Evolutionary conservation across 352 stramenopile genomes (phyloP), one percentile per base, ranked within the genome.

Genomic region (Achlya hypogyna): DNA sequence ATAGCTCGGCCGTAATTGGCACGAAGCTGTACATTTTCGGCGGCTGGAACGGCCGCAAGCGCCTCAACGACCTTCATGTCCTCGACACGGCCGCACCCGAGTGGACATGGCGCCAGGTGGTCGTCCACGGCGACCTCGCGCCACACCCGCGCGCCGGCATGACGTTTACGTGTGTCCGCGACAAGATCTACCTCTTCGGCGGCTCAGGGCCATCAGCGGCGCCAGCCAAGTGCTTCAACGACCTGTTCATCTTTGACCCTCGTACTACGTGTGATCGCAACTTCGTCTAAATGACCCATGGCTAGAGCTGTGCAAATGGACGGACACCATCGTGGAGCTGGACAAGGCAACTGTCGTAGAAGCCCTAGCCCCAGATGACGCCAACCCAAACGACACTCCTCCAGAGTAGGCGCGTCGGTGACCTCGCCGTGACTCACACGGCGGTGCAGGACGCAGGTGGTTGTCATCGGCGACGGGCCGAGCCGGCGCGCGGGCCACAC

Each of bases 51-150:
- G 88, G 88, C n/a, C 81, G 84, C 35, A 82, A 96, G 66, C 78
- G 93, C 53, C 80, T 98, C 12, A 98, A 98, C 74, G 95, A 98
- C 75, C 88, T 98, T 60, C 88, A 98, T 75, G 82, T 98, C 34
- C 78, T 98, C n/a, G 84, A 98, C 71, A 97, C 87, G 8, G 69
- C 58, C 18, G 91, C 80, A n/a, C 84, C 87, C 45, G 88, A 79
- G n/a, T 98, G 94, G 95, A 89, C 78, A 22, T 98, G 94, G 95
- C 93, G 91, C 1, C 65, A 73, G 3, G 78, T 90, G 51, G 65
- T 81, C 18, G 72, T 74, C 28, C 40, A 53, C 27, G 27, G 47
- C 23, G 77, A 83, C 6, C 74, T 86, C 10, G 78, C 95, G 53
- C 93, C 93, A 6, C 87, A 97, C 71, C 93, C 95, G 9, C 73